Conservation (phyloP, 768 basidiomycete species). For the Sarcodon aspratus region DNA sequence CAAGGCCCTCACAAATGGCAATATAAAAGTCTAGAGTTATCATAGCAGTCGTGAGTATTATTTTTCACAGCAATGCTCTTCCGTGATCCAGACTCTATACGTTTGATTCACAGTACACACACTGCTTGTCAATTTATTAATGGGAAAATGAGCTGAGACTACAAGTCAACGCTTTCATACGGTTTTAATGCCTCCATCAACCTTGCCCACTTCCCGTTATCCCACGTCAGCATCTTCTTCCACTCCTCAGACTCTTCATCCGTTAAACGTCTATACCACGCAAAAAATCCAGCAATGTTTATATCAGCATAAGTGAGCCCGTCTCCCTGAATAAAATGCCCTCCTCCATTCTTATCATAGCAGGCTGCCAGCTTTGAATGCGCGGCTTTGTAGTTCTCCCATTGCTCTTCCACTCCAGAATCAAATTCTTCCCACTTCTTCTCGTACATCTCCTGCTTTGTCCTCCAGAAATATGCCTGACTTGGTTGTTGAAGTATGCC, state of each 20-base stretch:
- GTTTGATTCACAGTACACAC: too few relatives aligned
- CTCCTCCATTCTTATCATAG: slow-evolving; percentile 9
- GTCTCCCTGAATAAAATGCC: slow-evolving; percentile 21
- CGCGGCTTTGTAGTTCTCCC: too few relatives aligned
- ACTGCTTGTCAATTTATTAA: too few relatives aligned
- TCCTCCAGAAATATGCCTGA: slow-evolving; percentile 23
- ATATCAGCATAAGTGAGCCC: slow-evolving; percentile 23
- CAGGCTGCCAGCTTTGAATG: too few relatives aligned
- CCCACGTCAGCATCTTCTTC: slow-evolving; percentile 22
- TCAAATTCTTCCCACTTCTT: slow-evolving; percentile 12
- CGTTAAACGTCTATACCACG: slow-evolving; percentile 21
- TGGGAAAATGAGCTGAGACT: too few relatives aligned
- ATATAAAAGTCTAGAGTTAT: too few relatives aligned
- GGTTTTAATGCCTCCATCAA: slow-evolving; percentile 19
- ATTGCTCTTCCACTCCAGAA: too few relatives aligned
- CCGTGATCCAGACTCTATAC: too few relatives aligned
- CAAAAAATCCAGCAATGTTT: slow-evolving; percentile 20
- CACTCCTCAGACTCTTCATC: slow-evolving; percentile 19
- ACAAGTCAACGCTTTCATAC: slow-evolving; percentile 13
- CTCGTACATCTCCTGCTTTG: slow-evolving; percentile 21
- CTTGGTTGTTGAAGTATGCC: slow-evolving; percentile 11
- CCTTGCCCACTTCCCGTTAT: slow-evolving; percentile 27
- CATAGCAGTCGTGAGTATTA: too few relatives aligned
- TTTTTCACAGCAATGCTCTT: too few relatives aligned
- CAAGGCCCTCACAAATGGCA: too few relatives aligned